Evolutionary conservation across 768 basidiomycete genomes (phyloP).

Genomic region (Tephrocybe sp.): DNA sequence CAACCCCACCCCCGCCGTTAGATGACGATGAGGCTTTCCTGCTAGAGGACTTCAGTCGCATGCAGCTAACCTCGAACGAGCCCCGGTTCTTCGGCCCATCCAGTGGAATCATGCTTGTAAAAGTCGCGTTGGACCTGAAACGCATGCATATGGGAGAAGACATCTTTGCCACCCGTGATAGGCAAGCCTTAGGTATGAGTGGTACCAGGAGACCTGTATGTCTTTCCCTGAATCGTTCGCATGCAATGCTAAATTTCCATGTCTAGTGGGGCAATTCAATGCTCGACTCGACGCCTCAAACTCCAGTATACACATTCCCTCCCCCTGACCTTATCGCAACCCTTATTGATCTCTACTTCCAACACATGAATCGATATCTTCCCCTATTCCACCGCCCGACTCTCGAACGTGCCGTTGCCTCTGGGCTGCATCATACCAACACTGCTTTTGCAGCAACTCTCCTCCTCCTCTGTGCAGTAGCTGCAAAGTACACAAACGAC

Average conservation of each 20-base stretch:
- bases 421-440: constrained; percentile 52
- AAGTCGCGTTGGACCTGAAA: constrained; percentile 55
- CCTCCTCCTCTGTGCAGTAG: constrained; percentile 73
- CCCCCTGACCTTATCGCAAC: constrained; percentile 46
- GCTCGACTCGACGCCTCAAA: constrained; percentile 10
- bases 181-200: neutral
- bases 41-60: constrained; percentile 34
- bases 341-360: constrained; percentile 70
- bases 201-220: neutral
- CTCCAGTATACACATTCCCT: constrained; percentile 42
- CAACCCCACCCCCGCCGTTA: constrained; percentile 6
- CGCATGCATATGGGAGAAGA: constrained; percentile 43
- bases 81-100: constrained; percentile 56
- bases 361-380: constrained; percentile 48
- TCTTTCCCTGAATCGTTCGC: neutral
- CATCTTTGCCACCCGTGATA: neutral
- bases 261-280: constrained; percentile 26
- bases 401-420: constrained; percentile 52
- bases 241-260: constrained; percentile 5
- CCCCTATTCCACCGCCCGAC: constrained; percentile 75
- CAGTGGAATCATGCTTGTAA: constrained; percentile 51
- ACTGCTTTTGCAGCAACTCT: constrained; percentile 56
- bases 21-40: constrained; percentile 34
- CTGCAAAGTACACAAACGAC: constrained; percentile 58
- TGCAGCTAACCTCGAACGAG: constrained; percentile 28